Conservation (phyloP, 2,329 filamentous ascomycete species). For the Stromatinia cepivora region DNA sequence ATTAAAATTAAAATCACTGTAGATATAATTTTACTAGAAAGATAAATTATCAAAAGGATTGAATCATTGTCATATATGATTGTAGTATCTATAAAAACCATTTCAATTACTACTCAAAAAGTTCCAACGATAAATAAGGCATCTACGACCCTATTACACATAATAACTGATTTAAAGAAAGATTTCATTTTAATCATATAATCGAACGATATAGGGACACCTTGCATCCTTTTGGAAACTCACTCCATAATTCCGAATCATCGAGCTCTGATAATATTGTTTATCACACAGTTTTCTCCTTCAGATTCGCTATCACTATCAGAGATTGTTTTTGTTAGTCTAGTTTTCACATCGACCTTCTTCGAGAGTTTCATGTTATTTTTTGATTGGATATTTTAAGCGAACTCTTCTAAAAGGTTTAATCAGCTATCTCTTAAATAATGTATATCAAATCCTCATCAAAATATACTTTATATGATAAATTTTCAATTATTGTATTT, state of each 20-base stretch:
- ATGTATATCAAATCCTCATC: too few relatives aligned
- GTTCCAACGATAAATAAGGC: conserved; percentile 55
- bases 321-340: conserved; percentile 76
- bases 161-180: conserved; percentile 53
- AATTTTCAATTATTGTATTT: too few relatives aligned
- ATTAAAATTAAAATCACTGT: conserved; percentile 50
- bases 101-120: conserved; percentile 46
- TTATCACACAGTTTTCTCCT: conserved; percentile 68
- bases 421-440: too few relatives aligned
- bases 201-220: conserved; percentile 58
- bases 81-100: conserved; percentile 62
- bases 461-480: too few relatives aligned
- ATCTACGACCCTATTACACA: conserved; percentile 59
- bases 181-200: conserved; percentile 71
- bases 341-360: too few relatives aligned
- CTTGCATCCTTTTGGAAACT: conserved; percentile 63
- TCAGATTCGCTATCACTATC: conserved; percentile 55
- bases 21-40: conserved; percentile 57
- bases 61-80: conserved; percentile 70
- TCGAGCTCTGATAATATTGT: conserved; percentile 66
- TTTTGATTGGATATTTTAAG: too few relatives aligned
- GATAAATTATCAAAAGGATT: conserved; percentile 59
- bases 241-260: conserved; percentile 63
- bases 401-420: too few relatives aligned
- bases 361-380: too few relatives aligned